Percentiles rank a stretch among this genome's conserved stretches.
These are phyloP conservation scores for Sporothrix globosa DNA, from an alignment of 2,329 filamentous ascomycete genomes.

Conservation along the genomic window DNA sequence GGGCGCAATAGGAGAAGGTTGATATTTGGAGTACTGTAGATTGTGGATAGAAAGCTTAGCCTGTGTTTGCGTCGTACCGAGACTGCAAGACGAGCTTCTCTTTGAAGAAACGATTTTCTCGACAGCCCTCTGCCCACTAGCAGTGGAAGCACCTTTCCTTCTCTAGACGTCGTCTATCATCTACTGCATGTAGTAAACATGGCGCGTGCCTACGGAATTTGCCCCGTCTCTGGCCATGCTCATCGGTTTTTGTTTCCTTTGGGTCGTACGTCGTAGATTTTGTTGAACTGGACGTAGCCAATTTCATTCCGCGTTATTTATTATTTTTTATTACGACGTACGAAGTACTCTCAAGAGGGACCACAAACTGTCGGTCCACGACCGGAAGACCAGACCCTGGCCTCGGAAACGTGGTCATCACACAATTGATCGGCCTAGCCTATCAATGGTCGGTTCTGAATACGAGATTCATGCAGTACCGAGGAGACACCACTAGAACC, in stretches of 20 bases:
- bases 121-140: background rate
- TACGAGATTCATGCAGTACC: constrained; percentile 23
- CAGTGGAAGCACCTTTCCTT: constrained; percentile 19
- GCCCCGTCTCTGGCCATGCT: constrained; percentile 1
- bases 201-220: background rate
- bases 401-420: constrained; percentile 17
- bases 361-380: background rate
- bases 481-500: background rate
- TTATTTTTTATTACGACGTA: too few relatives aligned
- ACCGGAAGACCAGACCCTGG: background rate
- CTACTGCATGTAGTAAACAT: constrained; percentile 20
- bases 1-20: background rate
- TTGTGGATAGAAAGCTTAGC: background rate
- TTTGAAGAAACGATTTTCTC: background rate
- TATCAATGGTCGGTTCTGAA: background rate
- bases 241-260: background rate
- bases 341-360: background rate
- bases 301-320: background rate
- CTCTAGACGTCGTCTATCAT: background rate
- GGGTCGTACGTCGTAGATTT: background rate
- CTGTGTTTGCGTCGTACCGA: background rate
- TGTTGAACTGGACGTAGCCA: constrained; percentile 4
- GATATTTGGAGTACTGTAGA: background rate
- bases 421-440: constrained; percentile 8
- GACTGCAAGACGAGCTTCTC: background rate